Evolutionary conservation across 805 yeast species (phyloP), one percentile per base, ranked within the genome.

Genomic region (Saccharomycopsis vini): DNA sequence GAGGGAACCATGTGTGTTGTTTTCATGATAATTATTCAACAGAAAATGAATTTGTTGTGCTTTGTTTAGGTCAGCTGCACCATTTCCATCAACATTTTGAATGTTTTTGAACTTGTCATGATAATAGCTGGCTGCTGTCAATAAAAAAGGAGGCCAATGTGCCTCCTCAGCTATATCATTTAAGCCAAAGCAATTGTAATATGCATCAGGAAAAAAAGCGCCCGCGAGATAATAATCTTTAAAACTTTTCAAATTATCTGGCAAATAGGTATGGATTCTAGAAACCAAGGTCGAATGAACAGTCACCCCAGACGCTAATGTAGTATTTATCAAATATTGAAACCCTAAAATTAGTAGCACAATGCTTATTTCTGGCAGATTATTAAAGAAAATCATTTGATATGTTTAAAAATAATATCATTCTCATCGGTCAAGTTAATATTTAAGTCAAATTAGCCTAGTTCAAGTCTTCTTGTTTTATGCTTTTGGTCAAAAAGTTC

Each of bases 121-220:
- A 58, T 74, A 73, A 37, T 69, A 59, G 4, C 62, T 50, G 4
- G 73, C 70, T 0, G 79, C 75, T 2, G 59, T 57, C 3, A 62
- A 57, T 12, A 79, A 51, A 53, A 79, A 79, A 1, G 79, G 79
- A 0, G 86, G 85, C 87, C 88, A 80, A 54, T 80, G 87, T 0
- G 79, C 65, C 23, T 63, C 71, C 56, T 81, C 88, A 3, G 83
- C 81, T 2, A 69, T 69, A 9, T 69, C 67, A 3, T 72, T 63
- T 21, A 59, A 53, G 3, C 72, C 75, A 40, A 71, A 59, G 56
- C 87, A 81, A 29, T 72, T 65, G 57, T 81, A 81, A 53, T 79
- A 73, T 0, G 81, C 75, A 56, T 81, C 88, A 0, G 88, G 88
- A 53, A 73, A 76, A 54, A 81, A 80, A 0, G 82, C 69, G 0